Evolutionary conservation across 78 protist species (phyloP).

Genomic region (Dictyostelium firmibasis): DNA sequence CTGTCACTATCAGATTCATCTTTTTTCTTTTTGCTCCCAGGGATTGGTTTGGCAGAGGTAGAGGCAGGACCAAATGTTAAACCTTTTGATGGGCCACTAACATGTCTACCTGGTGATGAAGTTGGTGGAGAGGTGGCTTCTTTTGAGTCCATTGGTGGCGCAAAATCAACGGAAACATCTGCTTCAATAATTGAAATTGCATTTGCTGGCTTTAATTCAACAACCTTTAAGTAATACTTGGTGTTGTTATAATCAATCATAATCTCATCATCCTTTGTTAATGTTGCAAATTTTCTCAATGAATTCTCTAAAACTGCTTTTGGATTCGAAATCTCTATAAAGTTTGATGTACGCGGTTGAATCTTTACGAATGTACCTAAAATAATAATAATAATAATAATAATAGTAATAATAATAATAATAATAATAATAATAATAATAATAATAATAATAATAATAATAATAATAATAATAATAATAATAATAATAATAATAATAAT

Average conservation of each 20-base stretch:
- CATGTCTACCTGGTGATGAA: background rate
- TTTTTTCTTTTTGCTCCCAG: conserved; percentile 31
- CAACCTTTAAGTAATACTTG: conserved; percentile 72
- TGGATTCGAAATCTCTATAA: conserved; percentile 91
- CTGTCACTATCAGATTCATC: conserved; percentile 12
- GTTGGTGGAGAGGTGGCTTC: background rate
- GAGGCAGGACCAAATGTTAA: conserved; percentile 47
- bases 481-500: no score
- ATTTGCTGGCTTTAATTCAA: conserved; percentile 79
- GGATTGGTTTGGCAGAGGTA: conserved; percentile 21
- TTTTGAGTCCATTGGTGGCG: conserved; percentile 85
- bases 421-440: no score
- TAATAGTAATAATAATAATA: no score
- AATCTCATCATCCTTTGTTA: conserved; percentile 86
- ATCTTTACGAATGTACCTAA: conserved; percentile 86
- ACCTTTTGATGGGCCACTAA: conserved; percentile 20
- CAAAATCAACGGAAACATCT: conserved; percentile 93
- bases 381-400: no score
- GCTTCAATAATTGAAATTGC: conserved; percentile 93
- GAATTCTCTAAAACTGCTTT: conserved; percentile 89
- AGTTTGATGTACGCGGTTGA: conserved; percentile 88
- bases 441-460: no score
- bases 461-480: no score
- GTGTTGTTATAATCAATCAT: conserved; percentile 80
- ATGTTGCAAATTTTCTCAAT: conserved; percentile 79